Evolutionary conservation across 768 basidiomycete species (phyloP), one percentile per base, ranked within the genome.

Genomic region (Russula sp.): DNA sequence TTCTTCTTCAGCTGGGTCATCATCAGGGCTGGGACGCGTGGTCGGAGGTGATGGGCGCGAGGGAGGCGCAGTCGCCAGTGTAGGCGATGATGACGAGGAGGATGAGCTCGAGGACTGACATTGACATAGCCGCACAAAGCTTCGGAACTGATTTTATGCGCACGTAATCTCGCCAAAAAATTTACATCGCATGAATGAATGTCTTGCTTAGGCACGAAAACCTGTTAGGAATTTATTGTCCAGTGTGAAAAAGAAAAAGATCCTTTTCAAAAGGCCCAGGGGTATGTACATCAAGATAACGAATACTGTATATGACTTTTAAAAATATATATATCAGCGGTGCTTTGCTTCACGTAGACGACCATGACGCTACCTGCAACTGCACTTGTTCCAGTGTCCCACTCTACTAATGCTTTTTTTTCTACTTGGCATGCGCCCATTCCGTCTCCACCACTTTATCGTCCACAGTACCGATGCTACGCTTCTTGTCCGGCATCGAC

Each of bases 61-160:
- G 10, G 34, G 2, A 8, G 34, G 34, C 34, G 36, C 36, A 36
- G 11, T 36, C 3, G 36, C 3, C 11, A 5, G 36, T 13, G 36
- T 13, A 7, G 44, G 16, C 2, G 67, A 57, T 3, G 67, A 67
- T 9, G 66, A 61, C 6, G 67, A 69, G 22, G 64, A 68, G 9
- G 68, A 69, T 46, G 68, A 69, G 24, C 60, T 69, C 2, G 68
- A 67, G 5, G 66, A 69, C 9, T 69, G 26, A 62, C 32, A 34
- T 34, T 34, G 32, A 34, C 32, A 34, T n/a, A n/a, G n/a, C n/a
- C n/a, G n/a, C n/a, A n/a, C n/a, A n/a, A n/a, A n/a, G n/a, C n/a
- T n/a, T 2, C 3, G 28, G 8, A 51, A 52, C 30, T 20, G 6
- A 32, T 34, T 32, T 30, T 3, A 18, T 18, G 5, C 22, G 13